phyloP scores from a whole-genome alignment of 1,284 basidiomycete species.

The Leccinum griseonigrum region DNA sequence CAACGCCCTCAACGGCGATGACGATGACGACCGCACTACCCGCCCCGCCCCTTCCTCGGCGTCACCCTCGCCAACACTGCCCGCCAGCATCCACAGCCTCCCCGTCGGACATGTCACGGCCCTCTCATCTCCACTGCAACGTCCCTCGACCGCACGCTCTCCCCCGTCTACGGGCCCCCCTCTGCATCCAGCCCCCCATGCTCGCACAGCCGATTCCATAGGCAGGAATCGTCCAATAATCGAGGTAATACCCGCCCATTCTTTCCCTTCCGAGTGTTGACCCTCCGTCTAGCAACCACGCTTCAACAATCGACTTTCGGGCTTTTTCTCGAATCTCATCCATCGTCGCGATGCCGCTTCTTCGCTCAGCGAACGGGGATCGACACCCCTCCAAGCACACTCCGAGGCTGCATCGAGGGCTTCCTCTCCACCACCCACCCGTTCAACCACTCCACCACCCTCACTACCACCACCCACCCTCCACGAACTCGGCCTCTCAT shows the following conservation, averaged over 20 bases:
- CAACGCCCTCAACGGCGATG: neutral
- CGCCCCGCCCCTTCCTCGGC: neutral
- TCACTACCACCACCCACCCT: constrained; percentile 65
- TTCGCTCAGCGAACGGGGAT: constrained; percentile 30
- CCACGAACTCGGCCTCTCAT: constrained; percentile 69
- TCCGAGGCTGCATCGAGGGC: constrained; percentile 41
- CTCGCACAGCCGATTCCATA: constrained; percentile 31
- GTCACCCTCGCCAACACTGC: neutral
- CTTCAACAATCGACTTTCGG: constrained; percentile 69
- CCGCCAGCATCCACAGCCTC: constrained; percentile 55
- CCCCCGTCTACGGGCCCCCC: constrained; percentile 24
- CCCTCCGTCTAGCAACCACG: constrained; percentile 43
- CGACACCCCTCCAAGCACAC: constrained; percentile 19
- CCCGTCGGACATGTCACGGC: constrained; percentile 52
- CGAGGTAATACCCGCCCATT: constrained; percentile 39
- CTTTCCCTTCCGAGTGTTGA: constrained; percentile 23
- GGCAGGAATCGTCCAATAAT: constrained; percentile 42
- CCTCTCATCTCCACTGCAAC: constrained; percentile 23
- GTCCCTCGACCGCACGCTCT: constrained; percentile 25
- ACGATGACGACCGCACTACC: constrained; percentile 18
- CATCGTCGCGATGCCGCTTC: constrained; percentile 58
- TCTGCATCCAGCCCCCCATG: constrained; percentile 22
- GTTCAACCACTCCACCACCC: constrained; percentile 69
- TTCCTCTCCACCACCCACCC: constrained; percentile 47
- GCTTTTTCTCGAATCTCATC: constrained; percentile 77